Evolutionary conservation across 371 early-diverging fungal species (phyloP).

Genomic region (Blastocladiella emersonii): DNA sequence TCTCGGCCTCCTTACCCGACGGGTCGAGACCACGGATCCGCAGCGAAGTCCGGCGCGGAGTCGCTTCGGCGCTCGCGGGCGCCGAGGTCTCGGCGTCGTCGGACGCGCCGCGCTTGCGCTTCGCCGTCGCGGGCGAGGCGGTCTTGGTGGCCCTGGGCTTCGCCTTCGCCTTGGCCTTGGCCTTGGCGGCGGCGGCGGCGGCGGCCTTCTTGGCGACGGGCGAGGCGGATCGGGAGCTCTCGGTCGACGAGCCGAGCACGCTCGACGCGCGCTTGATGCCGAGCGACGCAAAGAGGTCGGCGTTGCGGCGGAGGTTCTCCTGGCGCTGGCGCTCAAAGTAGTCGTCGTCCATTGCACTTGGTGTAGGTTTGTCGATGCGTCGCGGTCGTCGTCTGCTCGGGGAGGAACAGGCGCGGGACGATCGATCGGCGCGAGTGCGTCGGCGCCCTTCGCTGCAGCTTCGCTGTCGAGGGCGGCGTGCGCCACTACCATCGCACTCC

Average conservation of each 20-base stretch:
- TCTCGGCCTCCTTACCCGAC: not conserved
- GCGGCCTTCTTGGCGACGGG: not conserved
- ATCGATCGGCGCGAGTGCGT: too few species aligned
- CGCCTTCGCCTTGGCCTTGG: not conserved
- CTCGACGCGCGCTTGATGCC: not conserved
- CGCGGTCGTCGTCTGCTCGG: too few species aligned
- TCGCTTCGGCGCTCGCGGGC: not conserved
- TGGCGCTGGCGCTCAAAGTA: not conserved
- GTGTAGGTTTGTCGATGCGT: too few species aligned
- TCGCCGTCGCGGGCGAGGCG: not conserved
- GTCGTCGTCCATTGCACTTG: too few species aligned
- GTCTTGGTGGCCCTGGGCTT: too few species aligned
- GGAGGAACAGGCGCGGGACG: too few species aligned
- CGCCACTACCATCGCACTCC: too few species aligned
- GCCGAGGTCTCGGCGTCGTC: not conserved
- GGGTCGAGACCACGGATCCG: not conserved
- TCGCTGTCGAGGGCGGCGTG: too few species aligned
- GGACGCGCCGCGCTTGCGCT: not conserved
- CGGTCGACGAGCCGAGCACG: too few species aligned
- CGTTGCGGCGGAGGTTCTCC: not conserved
- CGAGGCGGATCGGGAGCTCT: not conserved
- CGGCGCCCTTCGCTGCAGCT: too few species aligned
- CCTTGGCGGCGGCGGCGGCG: not conserved
- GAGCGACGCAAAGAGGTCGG: not conserved
- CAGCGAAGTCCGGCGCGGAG: not conserved